Base-by-base conservation (phyloP, 139 green algal species). In the Asterochloris erici region DNA sequence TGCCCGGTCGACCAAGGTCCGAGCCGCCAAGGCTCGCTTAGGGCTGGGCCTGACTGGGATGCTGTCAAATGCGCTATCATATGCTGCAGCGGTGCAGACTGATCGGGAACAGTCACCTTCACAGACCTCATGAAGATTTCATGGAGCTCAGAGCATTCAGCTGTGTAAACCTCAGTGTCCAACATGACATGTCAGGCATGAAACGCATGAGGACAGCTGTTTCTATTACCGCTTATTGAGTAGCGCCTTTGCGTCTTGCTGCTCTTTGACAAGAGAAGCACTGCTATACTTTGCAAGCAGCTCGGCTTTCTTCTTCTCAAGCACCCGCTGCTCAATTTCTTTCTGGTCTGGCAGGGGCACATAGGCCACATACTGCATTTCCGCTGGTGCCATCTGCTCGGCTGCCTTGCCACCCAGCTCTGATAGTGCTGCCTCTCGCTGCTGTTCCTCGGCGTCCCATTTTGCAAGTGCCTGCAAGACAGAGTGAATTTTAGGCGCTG, bases 281-380 rank as follows among this genome's bases (percentile, higher is more conserved):
- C 79, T 93, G 11, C 91, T 86, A 86, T 99, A 99, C 84, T 97
- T 96, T 9, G 84, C 71, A 79, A 99, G 80, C 78, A 99, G 86
- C 68, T 95, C 91, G 21, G 84, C 76, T 84, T 99, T 99, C 89
- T 99, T 99, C 88, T 94, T 96, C 80, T 96, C 88, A 82, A 99
- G 81, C 69, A 99, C 92, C 38, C 88, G 87, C 66, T 85, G 77
- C 92, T 99, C 96, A 80, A 99, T 99, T 74, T 96, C 92, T 77
- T 95, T 92, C 70, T 96, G 85, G 73, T 98, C 96, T 0, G 96
- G 96, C 74, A 99, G 88, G 16, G 96, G 92, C 74, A 98, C 96
- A 82, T 97, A 98, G 0, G 96, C 94, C 38, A 98, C 91, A 87
- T 97, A 98, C 85, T 93, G 89, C 24, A 63, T 26, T 71, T 82